Percentiles rank a stretch among this genome's conserved stretches.
Evolutionary conservation across 345 rosid genomes (phyloP).

Genomic region (Rhodamnia rubescens): DNA sequence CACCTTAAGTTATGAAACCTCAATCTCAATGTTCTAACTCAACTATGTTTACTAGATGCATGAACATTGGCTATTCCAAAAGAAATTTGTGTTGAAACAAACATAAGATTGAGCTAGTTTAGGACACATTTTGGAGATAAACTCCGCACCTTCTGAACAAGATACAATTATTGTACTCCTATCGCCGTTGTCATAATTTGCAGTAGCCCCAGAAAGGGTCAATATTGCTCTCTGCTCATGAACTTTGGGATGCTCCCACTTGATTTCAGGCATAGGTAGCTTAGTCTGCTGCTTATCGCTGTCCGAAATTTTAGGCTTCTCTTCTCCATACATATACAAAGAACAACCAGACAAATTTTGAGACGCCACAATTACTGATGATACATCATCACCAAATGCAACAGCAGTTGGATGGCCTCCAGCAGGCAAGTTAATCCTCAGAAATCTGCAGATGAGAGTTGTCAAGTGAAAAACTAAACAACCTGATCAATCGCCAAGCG

Average conservation of each 20-base stretch:
- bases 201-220: slow-evolving; percentile 58
- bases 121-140: neutral
- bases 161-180: slow-evolving; percentile 77
- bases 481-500: neutral
- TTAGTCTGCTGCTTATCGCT: slow-evolving; percentile 58
- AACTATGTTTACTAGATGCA: neutral
- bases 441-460: slow-evolving; percentile 34
- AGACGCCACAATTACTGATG: slow-evolving; percentile 76
- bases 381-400: slow-evolving; percentile 62
- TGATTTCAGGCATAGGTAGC: slow-evolving; percentile 76
- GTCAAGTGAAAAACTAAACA: neutral
- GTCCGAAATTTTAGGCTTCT: slow-evolving; percentile 32
- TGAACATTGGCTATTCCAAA: neutral
- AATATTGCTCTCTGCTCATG: slow-evolving; percentile 54
- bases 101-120: neutral
- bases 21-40: neutral
- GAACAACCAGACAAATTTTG: slow-evolving; percentile 50
- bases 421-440: slow-evolving; percentile 69
- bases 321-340: slow-evolving; percentile 85
- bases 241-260: slow-evolving; percentile 77
- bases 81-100: neutral
- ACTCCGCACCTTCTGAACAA: slow-evolving; percentile 76
- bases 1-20: neutral
- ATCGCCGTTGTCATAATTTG: slow-evolving; percentile 82
- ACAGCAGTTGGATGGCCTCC: slow-evolving; percentile 88